These are phyloP conservation scores for Aspergillus chevalieri DNA, from an alignment of 2,329 filamentous ascomycete species.

Conservation along the genomic window DNA sequence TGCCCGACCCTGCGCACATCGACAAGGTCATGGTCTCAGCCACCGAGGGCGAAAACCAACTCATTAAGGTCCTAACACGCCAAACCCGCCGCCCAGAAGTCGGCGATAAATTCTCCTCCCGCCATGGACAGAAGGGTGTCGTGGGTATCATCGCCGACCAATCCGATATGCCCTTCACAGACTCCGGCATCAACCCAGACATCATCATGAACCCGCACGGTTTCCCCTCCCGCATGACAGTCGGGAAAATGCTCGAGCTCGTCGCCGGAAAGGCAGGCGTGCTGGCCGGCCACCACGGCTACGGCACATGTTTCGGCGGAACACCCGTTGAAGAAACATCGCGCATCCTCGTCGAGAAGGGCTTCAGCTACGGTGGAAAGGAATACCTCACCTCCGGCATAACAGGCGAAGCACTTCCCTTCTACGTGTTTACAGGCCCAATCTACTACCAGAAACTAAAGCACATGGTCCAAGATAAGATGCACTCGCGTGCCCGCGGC, in stretches of 20 bases:
- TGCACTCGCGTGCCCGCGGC: constrained; percentile 90
- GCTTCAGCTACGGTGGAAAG: constrained; percentile 95
- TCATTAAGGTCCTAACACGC: constrained; percentile 93
- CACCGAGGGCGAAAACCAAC: constrained; percentile 75
- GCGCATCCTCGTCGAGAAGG: constrained; percentile 72
- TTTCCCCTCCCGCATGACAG: constrained; percentile 99
- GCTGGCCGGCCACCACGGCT: constrained; percentile 75
- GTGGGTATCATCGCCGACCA: constrained; percentile 95
- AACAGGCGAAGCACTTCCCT: constrained; percentile 86
- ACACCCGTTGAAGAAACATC: constrained; percentile 87
- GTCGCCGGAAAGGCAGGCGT: constrained; percentile 91
- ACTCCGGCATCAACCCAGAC: constrained; percentile 84
- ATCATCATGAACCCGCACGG: constrained; percentile 99
- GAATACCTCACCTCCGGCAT: constrained; percentile 94
- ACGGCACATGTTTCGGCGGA: constrained; percentile 81
- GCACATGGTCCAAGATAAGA: constrained; percentile 99
- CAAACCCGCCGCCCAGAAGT: constrained; percentile 92
- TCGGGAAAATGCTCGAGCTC: constrained; percentile 94
- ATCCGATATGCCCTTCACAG: constrained; percentile 93
- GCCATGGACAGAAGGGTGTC: constrained; percentile 96
- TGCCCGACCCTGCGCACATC: constrained; percentile 78
- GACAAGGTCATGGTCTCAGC: constrained; percentile 94
- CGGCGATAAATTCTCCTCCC: constrained; percentile 97
- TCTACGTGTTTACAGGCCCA: constrained; percentile 96
- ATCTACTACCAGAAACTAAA: constrained; percentile 99